Base-by-base conservation (phyloP, 2,329 filamentous ascomycete genomes). In the Fusarium poae region DNA sequence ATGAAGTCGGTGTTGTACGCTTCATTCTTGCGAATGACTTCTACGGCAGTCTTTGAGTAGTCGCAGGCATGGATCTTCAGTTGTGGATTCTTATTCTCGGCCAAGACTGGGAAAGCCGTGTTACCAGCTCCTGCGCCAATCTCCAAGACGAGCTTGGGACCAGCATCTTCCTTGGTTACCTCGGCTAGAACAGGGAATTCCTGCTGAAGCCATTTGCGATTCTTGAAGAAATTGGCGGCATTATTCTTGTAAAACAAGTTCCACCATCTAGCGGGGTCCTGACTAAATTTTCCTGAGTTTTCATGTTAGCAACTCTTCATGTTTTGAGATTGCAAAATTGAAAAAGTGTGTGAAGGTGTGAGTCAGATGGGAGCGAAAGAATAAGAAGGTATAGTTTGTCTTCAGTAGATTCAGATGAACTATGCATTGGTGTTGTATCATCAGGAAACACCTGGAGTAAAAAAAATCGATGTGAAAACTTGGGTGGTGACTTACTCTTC, bases 231-330 rank as follows among this genome's bases (percentile, higher is more conserved):
- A 77, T 98, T 98, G 74, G 91, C 88, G 21, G 92, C 92, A 81
- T 99, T 98, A 82, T 98, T 97, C 81, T 96, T 94, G 84, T 99
- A 99, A 82, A 99, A 99, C 57, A 92, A 83, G 76, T 99, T 96
- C 96, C 96, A 99, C 93, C 94, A 98, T 79, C 94, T 97, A 66
- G 93, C 94, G 1, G 96, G 96, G 70, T 97, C 88, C 45, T 86
- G 84, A 78, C 97, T 98, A 84, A 97, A 97, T 71, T 93, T 92
- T 74, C 83, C 89, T 92, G 75, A 74, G 62, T 53, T 68, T 43
- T 55, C 62, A 56, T 59, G 80, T 87, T 79, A 86, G 84, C 77
- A 65, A 62, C 44, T 50, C 57, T 59, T 63, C 50, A 64, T 57
- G 46, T 11, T 30, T 57, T 37, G 21, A 57, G 55, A 35, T 53